These are phyloP conservation scores for Acacia acuminata DNA, from an alignment of 306 rosid species.

Conservation along the genomic window DNA sequence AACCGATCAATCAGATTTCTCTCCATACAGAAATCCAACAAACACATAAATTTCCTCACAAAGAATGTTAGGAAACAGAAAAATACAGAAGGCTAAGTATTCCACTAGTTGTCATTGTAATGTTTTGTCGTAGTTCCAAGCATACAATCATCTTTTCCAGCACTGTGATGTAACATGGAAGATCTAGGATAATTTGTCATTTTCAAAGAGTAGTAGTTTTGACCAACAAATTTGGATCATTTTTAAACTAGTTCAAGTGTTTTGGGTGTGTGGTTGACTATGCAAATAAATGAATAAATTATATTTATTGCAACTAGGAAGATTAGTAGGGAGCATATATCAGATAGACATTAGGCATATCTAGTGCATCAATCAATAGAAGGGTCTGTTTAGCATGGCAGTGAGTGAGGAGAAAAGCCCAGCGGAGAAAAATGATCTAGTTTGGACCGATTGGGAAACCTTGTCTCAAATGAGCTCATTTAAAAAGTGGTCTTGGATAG, in stretches of 20 bases:
- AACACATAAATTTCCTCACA: slow-evolving; percentile 16
- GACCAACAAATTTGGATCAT: neutral
- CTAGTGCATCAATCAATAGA: neutral
- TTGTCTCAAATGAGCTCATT: too few species aligned
- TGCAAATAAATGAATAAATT: too few species aligned
- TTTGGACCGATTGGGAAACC: too few species aligned
- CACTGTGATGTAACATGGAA: neutral
- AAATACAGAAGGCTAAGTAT: slow-evolving; percentile 9
- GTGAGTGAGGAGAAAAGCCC: too few species aligned
- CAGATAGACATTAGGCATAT: neutral
- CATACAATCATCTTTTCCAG: neutral
- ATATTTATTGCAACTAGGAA: neutral
- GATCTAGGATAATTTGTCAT: neutral
- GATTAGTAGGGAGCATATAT: neutral
- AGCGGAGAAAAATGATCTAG: too few species aligned
- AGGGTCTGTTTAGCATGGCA: too few species aligned
- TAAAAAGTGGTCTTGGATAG: too few species aligned
- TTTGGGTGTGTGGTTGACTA: neutral
- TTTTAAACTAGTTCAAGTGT: neutral
- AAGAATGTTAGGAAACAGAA: slow-evolving; percentile 1
- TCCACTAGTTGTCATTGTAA: neutral
- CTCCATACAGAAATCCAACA: slow-evolving; percentile 9
- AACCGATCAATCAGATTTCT: neutral
- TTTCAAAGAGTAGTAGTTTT: neutral
- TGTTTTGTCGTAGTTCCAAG: neutral